Percentiles rank a stretch among this genome's conserved stretches.
These are phyloP conservation scores for Candida boidinii DNA, from an alignment of 805 yeast genomes.

Conservation along the genomic window DNA sequence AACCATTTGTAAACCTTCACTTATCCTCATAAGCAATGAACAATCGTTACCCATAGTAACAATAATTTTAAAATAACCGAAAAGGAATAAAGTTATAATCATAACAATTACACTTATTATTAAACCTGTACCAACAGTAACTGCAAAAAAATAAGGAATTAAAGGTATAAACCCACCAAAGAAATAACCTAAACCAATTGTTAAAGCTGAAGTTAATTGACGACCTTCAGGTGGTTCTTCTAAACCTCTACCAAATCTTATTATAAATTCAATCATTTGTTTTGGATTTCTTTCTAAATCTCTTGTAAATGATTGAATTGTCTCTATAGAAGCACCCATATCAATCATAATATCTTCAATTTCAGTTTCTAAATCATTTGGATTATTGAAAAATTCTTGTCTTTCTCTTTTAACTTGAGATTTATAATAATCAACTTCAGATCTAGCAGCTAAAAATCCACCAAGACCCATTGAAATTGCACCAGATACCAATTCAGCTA, in stretches of 20 bases:
- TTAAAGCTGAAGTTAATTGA: constrained; percentile 78
- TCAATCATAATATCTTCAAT: constrained; percentile 75
- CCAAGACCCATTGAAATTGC: constrained; percentile 98
- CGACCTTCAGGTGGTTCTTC: constrained; percentile 94
- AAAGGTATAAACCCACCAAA: constrained; percentile 90
- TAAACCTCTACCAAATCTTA: constrained; percentile 82
- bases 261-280: constrained; percentile 75
- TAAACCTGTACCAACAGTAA: constrained; percentile 70
- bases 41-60: constrained; percentile 78
- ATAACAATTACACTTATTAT: constrained; percentile 67
- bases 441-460: constrained; percentile 90
- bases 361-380: constrained; percentile 62
- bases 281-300: constrained; percentile 77
- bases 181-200: constrained; percentile 85
- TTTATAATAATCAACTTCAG: constrained; percentile 70
- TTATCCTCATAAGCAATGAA: constrained; percentile 46
- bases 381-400: constrained; percentile 54
- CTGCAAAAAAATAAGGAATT: constrained; percentile 81
- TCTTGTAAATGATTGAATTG: constrained; percentile 62
- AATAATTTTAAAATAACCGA: constrained; percentile 80
- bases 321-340: constrained; percentile 63
- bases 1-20: constrained; percentile 87
- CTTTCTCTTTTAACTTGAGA: constrained; percentile 69
- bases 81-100: constrained; percentile 77
- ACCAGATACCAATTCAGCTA: constrained; percentile 95